These are phyloP conservation scores for Penicillium sp. DNA, from an alignment of 2,329 filamentous ascomycete species.

Conservation along the genomic window DNA sequence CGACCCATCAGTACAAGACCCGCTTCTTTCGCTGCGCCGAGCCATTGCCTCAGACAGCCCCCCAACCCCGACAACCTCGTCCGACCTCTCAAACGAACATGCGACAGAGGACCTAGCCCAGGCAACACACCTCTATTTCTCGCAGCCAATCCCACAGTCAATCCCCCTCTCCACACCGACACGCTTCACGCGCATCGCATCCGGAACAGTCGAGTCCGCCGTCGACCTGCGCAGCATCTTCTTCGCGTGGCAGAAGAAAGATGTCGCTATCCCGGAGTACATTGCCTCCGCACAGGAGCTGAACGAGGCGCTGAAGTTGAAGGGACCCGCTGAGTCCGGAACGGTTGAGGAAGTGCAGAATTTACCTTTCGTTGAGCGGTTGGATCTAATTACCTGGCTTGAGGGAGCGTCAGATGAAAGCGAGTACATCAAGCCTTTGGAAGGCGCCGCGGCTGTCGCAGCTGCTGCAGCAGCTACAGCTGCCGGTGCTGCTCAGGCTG, in stretches of 20 bases:
- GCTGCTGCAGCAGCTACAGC: slow-evolving; percentile 42
- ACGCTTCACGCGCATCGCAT: slow-evolving; percentile 92
- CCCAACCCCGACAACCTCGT: slow-evolving; percentile 72
- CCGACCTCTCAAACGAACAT: slow-evolving; percentile 63
- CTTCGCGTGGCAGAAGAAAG: slow-evolving; percentile 93
- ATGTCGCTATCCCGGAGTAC: slow-evolving; percentile 86
- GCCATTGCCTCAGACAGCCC: slow-evolving; percentile 71
- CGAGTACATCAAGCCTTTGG: slow-evolving; percentile 86
- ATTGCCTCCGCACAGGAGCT: slow-evolving; percentile 78
- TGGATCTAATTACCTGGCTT: slow-evolving; percentile 91
- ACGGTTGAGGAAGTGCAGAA: slow-evolving; percentile 71
- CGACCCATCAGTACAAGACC: slow-evolving; percentile 61
- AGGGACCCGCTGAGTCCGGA: slow-evolving; percentile 29
- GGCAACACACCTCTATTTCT: slow-evolving; percentile 79
- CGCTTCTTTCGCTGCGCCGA: slow-evolving; percentile 79
- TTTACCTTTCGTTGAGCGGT: slow-evolving; percentile 83
- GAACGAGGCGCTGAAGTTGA: slow-evolving; percentile 68
- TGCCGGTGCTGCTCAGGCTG: slow-evolving; percentile 44
- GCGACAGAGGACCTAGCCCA: slow-evolving; percentile 64
- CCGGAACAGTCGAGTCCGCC: slow-evolving; percentile 63
- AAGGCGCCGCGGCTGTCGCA: slow-evolving; percentile 56
- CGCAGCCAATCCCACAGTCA: slow-evolving; percentile 58
- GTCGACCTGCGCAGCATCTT: slow-evolving; percentile 93
- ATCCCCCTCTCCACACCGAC: slow-evolving; percentile 73
- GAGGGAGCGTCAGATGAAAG: slow-evolving; percentile 86